A percentile compares a stretch with the other conserved stretches of the same genome.
Evolutionary conservation across 306 rosid genomes (phyloP).

Genomic region (Purshia tridentata): DNA sequence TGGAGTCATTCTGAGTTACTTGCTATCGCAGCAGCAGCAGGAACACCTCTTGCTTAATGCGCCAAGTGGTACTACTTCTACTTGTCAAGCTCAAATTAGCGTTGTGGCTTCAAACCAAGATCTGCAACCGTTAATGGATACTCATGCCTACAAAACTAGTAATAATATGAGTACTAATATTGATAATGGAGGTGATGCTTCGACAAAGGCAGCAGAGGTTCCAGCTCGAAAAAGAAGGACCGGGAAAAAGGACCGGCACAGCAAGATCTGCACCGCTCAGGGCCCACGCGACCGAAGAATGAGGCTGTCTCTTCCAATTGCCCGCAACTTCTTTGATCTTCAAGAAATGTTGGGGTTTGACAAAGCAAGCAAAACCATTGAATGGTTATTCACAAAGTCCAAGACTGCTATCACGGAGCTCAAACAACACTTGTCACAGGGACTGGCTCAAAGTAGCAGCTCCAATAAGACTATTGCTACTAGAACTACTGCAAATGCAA

Average conservation of each 20-base stretch:
- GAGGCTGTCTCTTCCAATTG: slow-evolving; percentile 57
- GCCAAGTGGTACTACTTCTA: too few relatives aligned
- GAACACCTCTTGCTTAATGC: too few relatives aligned
- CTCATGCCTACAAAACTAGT: too few relatives aligned
- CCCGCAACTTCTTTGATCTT: slow-evolving; percentile 54
- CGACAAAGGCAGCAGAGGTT: neutral
- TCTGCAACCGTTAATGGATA: too few relatives aligned
- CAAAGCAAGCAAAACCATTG: slow-evolving; percentile 58
- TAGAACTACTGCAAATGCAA: neutral
- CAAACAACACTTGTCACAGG: slow-evolving; percentile 9
- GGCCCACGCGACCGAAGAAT: slow-evolving; percentile 57
- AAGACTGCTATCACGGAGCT: slow-evolving; percentile 45
- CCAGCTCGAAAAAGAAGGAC: slow-evolving; percentile 29
- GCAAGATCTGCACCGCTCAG: slow-evolving; percentile 58
- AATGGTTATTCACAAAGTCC: slow-evolving; percentile 51
- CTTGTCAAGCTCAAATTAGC: slow-evolving; percentile 8
- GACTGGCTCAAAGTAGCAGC: neutral
- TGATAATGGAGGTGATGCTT: too few relatives aligned
- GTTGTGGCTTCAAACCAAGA: neutral
- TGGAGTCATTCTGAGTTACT: slow-evolving; percentile 34
- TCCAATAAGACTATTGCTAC: neutral
- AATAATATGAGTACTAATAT: neutral
- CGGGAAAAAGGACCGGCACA: slow-evolving; percentile 57
- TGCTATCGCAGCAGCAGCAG: slow-evolving; percentile 38
- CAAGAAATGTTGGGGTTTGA: slow-evolving; percentile 63